These are phyloP conservation scores for Fusarium sp. DNA, from an alignment of 2,329 filamentous ascomycete genomes.

Conservation along the genomic window DNA sequence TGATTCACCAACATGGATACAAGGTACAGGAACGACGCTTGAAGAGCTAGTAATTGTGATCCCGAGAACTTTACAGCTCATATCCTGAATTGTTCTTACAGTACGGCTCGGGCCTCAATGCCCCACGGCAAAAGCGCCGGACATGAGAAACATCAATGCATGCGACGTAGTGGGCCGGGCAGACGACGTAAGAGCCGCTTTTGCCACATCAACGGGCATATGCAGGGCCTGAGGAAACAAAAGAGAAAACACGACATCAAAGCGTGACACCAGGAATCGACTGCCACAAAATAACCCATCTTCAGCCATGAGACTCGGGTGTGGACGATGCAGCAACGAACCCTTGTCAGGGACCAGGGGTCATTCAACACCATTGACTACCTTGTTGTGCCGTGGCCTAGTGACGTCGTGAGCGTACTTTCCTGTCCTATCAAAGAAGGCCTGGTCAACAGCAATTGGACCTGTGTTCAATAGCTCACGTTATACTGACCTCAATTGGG, in stretches of 20 bases:
- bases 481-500: conserved; percentile 2
- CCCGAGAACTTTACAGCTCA: neutral
- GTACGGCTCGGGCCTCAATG: conserved; percentile 7
- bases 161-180: conserved; percentile 30
- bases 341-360: conserved; percentile 36
- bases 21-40: neutral
- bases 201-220: conserved; percentile 42
- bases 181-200: conserved; percentile 35
- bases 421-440: conserved; percentile 5
- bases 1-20: conserved; percentile 14
- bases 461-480: neutral
- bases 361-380: conserved; percentile 36
- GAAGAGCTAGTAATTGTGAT: neutral
- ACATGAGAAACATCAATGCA: conserved; percentile 15
- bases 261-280: conserved; percentile 1
- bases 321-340: conserved; percentile 2
- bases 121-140: neutral
- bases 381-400: neutral
- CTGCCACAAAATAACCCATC: conserved; percentile 20
- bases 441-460: neutral
- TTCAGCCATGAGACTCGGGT: conserved; percentile 9
- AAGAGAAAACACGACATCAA: conserved; percentile 33
- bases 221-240: conserved; percentile 38
- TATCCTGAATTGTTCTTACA: conserved; percentile 9
- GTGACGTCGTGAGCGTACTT: conserved; percentile 1